A percentile compares a stretch with the other conserved stretches of the same genome.
Conservation (phyloP, 805 yeast species). For the Ogataea angusta region DNA sequence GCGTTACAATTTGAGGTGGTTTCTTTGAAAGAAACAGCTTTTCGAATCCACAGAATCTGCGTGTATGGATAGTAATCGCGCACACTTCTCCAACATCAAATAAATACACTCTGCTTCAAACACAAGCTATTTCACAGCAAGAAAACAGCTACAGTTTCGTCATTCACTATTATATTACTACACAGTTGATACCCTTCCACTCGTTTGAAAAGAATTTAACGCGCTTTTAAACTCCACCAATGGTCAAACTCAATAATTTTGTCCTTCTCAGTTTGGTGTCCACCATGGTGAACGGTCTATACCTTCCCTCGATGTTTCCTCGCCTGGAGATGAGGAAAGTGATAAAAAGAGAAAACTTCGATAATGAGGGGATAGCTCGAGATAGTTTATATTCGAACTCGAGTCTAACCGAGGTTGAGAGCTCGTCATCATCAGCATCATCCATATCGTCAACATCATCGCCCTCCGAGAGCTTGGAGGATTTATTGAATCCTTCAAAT, state of each 20-base stretch:
- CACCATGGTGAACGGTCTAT: conserved; percentile 4
- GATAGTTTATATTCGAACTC: neutral
- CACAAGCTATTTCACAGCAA: too few relatives aligned
- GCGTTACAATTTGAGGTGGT: conserved; percentile 1
- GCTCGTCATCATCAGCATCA: neutral
- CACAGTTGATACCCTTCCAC: conserved; percentile 10
- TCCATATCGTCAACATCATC: neutral
- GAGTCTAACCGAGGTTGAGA: neutral
- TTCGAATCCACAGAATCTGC: neutral
- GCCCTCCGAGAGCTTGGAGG: too few relatives aligned
- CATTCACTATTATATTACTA: too few relatives aligned
- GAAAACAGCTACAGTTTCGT: too few relatives aligned
- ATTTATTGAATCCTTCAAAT: too few relatives aligned
- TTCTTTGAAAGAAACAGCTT: conserved; percentile 1
- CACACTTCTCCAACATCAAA: neutral
- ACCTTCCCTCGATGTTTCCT: conserved; percentile 9
- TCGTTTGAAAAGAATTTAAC: conserved; percentile 3
- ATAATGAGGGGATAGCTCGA: neutral
- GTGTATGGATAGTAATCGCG: neutral
- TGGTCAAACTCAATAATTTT: conserved; percentile 2
- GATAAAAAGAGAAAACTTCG: conserved; percentile 9
- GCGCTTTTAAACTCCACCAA: neutral
- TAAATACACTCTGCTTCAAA: too few relatives aligned
- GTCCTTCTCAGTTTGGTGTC: neutral
- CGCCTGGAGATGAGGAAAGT: conserved; percentile 6